Base-by-base conservation (phyloP, 306 rosid species). In the Ormosia emarginata region DNA sequence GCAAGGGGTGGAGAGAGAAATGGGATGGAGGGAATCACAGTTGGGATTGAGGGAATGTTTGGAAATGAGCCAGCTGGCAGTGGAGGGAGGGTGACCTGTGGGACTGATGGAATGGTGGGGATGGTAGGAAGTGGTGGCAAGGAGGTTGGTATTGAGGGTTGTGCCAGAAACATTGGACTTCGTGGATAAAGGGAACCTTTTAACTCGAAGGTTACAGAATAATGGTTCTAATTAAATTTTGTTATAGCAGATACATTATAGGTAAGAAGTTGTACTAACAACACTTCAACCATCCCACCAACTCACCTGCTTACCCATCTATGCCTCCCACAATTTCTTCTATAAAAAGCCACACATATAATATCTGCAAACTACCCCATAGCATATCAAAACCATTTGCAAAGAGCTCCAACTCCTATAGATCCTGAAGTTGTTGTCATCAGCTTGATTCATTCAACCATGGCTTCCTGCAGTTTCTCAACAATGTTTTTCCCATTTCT, bases 401-500 rank as follows among this genome's bases (percentile, higher is more conserved):
- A 53, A 53, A 53, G 29, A 53, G 24, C 30, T 29, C 24, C 24
- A 24, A 24, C 24, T 24, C 24, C 24, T 0, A 24, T 24, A 24
- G 24, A 24, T 29, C 14, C n/a, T 24, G 0, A 18, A 49, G 56
- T 12, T 71, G 7, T 14, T 59, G 44, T 37, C 67, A 67, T 36
- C n/a, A 5, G 15, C 75, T 81, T 3, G 33, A 24, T 24, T 24
- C 24, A 46, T 67, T 47, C 50, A 46, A 74, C 32, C 47, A 57
- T 89, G 88, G 79, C 78, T 13, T 59, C 64, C 58, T 71, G 4
- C 44, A 34, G 32, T 47, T 65, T 68, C 33, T 56, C 71, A 49
- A 29, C 56, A 44, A 24, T 67, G n/a, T 29, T 75, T 41, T 56
- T 81, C 6, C 33, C 81, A 55, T 40, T 84, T 17, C 0, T 84